A percentile compares a stretch with the other conserved stretches of the same genome.
Evolutionary conservation across 2,329 filamentous ascomycete genomes (phyloP).

Genomic region (Neodidymelliopsis sp.): DNA sequence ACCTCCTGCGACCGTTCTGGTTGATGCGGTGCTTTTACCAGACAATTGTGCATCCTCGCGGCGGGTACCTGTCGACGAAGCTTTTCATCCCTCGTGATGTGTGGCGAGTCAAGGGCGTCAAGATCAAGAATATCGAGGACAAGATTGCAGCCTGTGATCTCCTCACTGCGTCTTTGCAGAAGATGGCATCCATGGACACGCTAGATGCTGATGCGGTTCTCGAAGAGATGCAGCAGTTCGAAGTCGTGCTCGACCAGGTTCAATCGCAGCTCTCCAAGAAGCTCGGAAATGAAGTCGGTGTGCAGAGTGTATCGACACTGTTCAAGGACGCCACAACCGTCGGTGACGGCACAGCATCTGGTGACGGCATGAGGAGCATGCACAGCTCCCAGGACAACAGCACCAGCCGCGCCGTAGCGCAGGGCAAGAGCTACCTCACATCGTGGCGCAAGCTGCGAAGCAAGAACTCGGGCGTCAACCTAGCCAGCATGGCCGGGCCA

Average conservation of each 20-base stretch:
- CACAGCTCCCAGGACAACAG: slow-evolving; percentile 43
- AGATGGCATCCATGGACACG: slow-evolving; percentile 83
- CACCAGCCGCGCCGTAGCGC: slow-evolving; percentile 44
- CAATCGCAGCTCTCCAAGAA: slow-evolving; percentile 80
- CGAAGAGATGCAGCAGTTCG: slow-evolving; percentile 91
- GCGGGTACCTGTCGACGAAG: slow-evolving; percentile 89
- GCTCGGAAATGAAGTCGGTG: slow-evolving; percentile 90
- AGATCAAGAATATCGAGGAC: slow-evolving; percentile 89
- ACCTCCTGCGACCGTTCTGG: slow-evolving; percentile 95
- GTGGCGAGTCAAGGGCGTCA: slow-evolving; percentile 93
- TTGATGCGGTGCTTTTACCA: slow-evolving; percentile 94
- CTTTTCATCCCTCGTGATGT: slow-evolving; percentile 92
- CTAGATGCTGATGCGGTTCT: slow-evolving; percentile 90
- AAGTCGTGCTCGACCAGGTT: slow-evolving; percentile 84
- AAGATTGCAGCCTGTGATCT: slow-evolving; percentile 92
- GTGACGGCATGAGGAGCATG: slow-evolving; percentile 30
- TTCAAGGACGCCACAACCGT: slow-evolving; percentile 72
- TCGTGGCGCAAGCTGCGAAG: slow-evolving; percentile 90
- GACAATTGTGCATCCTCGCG: slow-evolving; percentile 87
- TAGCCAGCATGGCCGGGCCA: slow-evolving; percentile 58
- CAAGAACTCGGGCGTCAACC: slow-evolving; percentile 76
- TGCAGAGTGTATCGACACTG: slow-evolving; percentile 73
- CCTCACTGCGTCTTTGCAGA: slow-evolving; percentile 85
- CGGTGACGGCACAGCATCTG: slow-evolving; percentile 37
- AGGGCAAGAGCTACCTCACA: slow-evolving; percentile 76